These are phyloP conservation scores for Talaromyces thailandensis DNA, from an alignment of 495 filamentous ascomycete species.

Conservation along the genomic window DNA sequence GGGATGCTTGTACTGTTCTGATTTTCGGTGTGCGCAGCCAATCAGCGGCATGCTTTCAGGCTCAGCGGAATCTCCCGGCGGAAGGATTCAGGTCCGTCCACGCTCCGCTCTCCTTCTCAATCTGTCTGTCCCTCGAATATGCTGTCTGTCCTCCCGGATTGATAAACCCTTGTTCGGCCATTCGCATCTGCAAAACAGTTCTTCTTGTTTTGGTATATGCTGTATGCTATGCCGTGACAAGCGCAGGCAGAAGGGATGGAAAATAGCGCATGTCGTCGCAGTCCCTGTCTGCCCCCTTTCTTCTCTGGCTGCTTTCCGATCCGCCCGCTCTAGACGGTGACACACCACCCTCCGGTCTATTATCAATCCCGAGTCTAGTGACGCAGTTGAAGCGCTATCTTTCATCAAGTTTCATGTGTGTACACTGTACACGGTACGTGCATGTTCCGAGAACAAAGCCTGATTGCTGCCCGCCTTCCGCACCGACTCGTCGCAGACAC, in stretches of 20 bases:
- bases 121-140: too few species aligned
- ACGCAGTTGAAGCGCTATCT: not conserved
- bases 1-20: not conserved
- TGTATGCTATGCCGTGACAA: not conserved
- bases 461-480: not conserved
- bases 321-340: not conserved
- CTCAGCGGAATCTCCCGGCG: conserved; percentile 1
- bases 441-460: conserved; percentile 8
- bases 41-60: not conserved
- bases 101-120: conserved; percentile 3
- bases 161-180: not conserved
- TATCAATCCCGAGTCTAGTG: not conserved
- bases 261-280: conserved; percentile 1
- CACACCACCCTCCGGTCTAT: not conserved
- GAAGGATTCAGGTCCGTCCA: not conserved
- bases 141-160: not conserved
- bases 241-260: not conserved
- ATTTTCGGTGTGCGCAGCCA: not conserved
- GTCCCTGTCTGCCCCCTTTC: not conserved
- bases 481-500: not conserved
- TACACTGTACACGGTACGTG: not conserved
- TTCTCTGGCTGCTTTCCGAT: not conserved
- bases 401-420: too few species aligned
- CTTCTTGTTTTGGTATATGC: too few species aligned
- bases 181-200: too few species aligned